phyloP scores from a whole-genome alignment of 129 eudicot species.

The Pulicaria dysenterica region DNA sequence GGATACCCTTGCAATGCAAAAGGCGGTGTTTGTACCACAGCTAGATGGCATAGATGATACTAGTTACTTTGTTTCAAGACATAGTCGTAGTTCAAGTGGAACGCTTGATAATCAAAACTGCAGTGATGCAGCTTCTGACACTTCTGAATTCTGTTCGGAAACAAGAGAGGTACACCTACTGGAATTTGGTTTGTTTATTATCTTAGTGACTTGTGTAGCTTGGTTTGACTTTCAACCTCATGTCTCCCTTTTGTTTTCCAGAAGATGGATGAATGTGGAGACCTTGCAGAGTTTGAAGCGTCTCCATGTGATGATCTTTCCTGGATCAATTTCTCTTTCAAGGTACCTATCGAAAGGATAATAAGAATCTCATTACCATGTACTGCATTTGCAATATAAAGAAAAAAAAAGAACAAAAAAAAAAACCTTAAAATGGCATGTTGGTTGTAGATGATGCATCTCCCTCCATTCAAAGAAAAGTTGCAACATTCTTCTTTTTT shows the following conservation, averaged over 20 bases:
- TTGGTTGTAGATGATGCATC: neutral
- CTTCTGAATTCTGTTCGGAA: slow-evolving; percentile 47
- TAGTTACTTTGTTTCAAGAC: slow-evolving; percentile 78
- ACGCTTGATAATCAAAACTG: slow-evolving; percentile 46
- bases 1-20: slow-evolving; percentile 84
- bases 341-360: slow-evolving; percentile 52
- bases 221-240: neutral
- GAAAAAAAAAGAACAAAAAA: neutral
- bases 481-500: neutral
- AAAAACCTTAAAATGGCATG: neutral
- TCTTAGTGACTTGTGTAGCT: slow-evolving; percentile 3
- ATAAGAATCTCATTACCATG: neutral
- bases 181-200: neutral
- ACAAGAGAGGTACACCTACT: slow-evolving; percentile 58
- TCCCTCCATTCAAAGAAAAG: neutral
- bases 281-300: slow-evolving; percentile 67
- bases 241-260: slow-evolving; percentile 22
- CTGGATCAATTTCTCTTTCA: slow-evolving; percentile 80
- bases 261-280: slow-evolving; percentile 71
- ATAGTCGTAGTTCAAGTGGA: slow-evolving; percentile 49
- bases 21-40: slow-evolving; percentile 88
- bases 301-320: slow-evolving; percentile 66
- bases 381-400: neutral
- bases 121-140: slow-evolving; percentile 60
- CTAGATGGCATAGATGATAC: slow-evolving; percentile 78